Evolutionary conservation across 148 eudicot species (phyloP).

Genomic region (Arbutus unedo): DNA sequence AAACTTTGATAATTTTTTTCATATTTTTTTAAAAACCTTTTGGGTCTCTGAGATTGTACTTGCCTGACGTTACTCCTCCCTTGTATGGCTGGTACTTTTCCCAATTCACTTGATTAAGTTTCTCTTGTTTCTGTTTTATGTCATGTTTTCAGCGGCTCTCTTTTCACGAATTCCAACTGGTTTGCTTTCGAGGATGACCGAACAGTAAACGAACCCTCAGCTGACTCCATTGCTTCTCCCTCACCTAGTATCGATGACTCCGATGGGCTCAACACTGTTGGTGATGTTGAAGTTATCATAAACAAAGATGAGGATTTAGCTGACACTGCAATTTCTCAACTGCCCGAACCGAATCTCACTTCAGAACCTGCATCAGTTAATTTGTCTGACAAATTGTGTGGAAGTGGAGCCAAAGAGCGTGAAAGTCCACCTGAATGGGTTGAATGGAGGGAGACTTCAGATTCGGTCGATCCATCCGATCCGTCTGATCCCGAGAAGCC

Average conservation of each 20-base stretch:
- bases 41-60: not conserved
- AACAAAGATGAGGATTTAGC: conserved; percentile 32
- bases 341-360: conserved; percentile 24
- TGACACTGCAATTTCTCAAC: conserved; percentile 41
- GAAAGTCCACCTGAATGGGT: conserved; percentile 68
- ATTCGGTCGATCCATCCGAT: conserved; percentile 38
- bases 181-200: conserved; percentile 77
- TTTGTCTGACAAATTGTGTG: conserved; percentile 17
- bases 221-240: conserved; percentile 45
- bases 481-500: conserved; percentile 29
- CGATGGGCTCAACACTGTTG: conserved; percentile 17
- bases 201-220: conserved; percentile 33
- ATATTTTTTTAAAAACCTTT: not conserved
- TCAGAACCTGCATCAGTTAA: conserved; percentile 15
- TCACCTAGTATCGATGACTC: conserved; percentile 39
- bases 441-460: conserved; percentile 76
- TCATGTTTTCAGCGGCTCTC: conserved; percentile 53
- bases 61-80: not conserved
- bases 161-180: conserved; percentile 87
- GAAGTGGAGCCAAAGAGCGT: conserved; percentile 25
- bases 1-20: not conserved
- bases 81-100: not conserved
- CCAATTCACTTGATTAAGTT: not conserved
- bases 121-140: not conserved
- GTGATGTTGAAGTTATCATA: conserved; percentile 30